Percentiles rank a stretch among this genome's conserved stretches.
phyloP scores from a whole-genome alignment of 805 yeast genomes.

The Ogataea saltuana region DNA sequence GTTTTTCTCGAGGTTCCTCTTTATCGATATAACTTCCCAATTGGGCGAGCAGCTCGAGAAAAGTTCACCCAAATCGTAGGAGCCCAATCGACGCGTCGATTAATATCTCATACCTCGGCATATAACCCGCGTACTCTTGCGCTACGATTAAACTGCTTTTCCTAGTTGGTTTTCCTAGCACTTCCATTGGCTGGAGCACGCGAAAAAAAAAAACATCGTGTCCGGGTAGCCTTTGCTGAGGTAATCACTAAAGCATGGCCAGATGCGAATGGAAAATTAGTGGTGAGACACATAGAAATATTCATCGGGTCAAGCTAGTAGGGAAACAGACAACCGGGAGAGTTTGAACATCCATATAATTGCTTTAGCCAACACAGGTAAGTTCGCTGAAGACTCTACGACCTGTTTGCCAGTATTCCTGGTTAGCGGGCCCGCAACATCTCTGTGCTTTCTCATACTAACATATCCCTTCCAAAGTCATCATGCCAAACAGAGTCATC shows the following conservation, averaged over 20 bases:
- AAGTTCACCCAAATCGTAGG: no score
- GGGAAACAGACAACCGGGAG: no score
- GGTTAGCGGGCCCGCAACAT: no score
- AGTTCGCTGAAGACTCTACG: not conserved
- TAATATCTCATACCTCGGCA: not conserved
- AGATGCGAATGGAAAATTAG: conserved; percentile 1
- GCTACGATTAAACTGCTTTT: not conserved
- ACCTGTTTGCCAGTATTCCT: no score
- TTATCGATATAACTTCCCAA: conserved; percentile 2
- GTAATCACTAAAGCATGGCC: conserved; percentile 3
- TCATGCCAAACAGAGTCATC: conserved; percentile 43
- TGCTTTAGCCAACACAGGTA: conserved; percentile 5
- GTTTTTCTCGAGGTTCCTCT: no score
- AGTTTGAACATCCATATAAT: no score
- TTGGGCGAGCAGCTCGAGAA: no score
- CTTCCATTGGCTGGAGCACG: conserved; percentile 8
- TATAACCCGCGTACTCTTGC: not conserved
- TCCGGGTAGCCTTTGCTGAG: conserved; percentile 5
- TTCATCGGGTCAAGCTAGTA: not conserved
- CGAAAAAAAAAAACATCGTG: not conserved
- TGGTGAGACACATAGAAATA: not conserved
- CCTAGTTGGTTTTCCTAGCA: conserved; percentile 3
- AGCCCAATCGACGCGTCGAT: not conserved
- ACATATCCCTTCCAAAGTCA: conserved; percentile 1
- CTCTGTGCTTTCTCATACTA: no score